Percentiles rank a stretch among this genome's conserved stretches.
Conservation (phyloP, 257 asterid species). For the Misopates orontium region DNA sequence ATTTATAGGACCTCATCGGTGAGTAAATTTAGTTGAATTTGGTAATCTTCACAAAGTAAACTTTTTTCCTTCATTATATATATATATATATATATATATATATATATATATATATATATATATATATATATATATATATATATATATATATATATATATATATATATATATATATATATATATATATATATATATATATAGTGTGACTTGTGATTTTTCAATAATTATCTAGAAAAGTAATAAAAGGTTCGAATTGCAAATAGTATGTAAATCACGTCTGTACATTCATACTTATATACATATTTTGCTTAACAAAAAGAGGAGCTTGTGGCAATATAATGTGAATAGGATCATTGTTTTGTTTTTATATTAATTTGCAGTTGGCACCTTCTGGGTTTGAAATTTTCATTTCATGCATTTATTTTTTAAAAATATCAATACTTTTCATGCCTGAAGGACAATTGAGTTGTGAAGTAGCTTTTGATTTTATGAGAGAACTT, state of each 20-base stretch:
- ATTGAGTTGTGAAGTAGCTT: too few relatives aligned
- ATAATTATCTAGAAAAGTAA: too few relatives aligned
- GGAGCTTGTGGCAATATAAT: not conserved
- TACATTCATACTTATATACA: not conserved
- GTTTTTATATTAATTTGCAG: not conserved
- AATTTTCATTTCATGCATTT: not conserved
- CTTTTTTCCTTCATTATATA: too few relatives aligned
- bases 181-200: too few relatives aligned
- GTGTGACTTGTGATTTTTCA: too few relatives aligned
- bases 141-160: too few relatives aligned
- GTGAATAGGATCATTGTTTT: not conserved
- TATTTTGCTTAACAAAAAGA: not conserved
- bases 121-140: too few relatives aligned
- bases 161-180: too few relatives aligned
- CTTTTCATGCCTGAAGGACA: too few relatives aligned
- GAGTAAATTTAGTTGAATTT: conserved; percentile 22
- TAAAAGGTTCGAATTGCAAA: not conserved
- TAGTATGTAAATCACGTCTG: not conserved
- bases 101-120: too few relatives aligned
- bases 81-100: not conserved
- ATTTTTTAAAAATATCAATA: too few relatives aligned
- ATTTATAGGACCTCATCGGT: conserved; percentile 15
- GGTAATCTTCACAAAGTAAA: conserved; percentile 33
- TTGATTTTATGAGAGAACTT: too few relatives aligned
- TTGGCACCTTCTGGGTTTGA: not conserved